Conservation (phyloP, 2,329 filamentous ascomycete species). For the Tricladium varicosporioides region DNA sequence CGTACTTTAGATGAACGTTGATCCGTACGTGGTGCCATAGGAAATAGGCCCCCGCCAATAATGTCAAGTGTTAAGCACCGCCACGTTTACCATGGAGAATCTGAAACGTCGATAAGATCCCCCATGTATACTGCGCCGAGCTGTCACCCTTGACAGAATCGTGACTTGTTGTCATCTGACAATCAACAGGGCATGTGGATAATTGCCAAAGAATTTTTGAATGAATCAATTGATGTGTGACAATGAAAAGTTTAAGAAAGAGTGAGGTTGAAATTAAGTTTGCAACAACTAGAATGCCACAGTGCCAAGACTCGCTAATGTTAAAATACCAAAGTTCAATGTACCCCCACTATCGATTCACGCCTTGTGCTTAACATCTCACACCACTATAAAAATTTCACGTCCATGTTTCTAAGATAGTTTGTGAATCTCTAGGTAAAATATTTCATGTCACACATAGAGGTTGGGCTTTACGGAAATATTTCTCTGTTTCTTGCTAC, state of each 20-base stretch:
- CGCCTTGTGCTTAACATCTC: no score
- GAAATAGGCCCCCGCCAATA: background rate
- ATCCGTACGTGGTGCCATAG: background rate
- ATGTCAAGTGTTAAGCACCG: background rate
- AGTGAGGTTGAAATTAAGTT: background rate
- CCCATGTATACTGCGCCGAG: background rate
- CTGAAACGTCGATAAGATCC: background rate
- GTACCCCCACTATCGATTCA: background rate
- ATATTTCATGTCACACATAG: no score
- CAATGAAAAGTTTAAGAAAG: background rate
- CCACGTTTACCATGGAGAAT: background rate
- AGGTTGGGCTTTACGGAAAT: no score
- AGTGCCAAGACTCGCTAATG: background rate
- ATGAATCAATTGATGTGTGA: background rate
- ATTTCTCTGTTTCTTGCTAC: background rate
- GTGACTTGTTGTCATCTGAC: background rate
- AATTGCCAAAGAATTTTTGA: background rate
- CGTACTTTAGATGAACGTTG: conserved; percentile 3
- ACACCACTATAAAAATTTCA: no score
- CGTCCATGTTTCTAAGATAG: no score
- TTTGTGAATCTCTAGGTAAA: no score
- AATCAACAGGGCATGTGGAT: background rate
- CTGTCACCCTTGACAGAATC: background rate
- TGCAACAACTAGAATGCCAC: background rate
- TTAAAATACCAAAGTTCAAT: background rate